phyloP scores from a whole-genome alignment of 2,329 filamentous ascomycete species.

The Pyrenochaeta sp. region DNA sequence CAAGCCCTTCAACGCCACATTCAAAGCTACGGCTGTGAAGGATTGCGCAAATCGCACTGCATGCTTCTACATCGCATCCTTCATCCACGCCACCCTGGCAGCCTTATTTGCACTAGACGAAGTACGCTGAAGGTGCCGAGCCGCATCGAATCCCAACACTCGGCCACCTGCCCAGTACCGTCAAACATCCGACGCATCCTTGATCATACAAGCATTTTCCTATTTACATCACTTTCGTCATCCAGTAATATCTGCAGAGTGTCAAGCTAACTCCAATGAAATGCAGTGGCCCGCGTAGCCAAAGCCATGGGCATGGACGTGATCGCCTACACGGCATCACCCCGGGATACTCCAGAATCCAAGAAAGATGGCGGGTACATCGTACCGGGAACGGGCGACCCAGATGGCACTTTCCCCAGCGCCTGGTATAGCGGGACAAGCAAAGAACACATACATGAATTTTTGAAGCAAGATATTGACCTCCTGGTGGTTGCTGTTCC shows the following conservation, averaged over 20 bases:
- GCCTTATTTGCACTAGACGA: not conserved
- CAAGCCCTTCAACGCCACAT: not conserved
- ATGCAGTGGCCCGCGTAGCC: slow-evolving; percentile 63
- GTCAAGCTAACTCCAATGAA: not conserved
- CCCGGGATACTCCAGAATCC: slow-evolving; percentile 72
- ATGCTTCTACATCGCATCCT: not conserved
- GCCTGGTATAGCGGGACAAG: slow-evolving; percentile 66
- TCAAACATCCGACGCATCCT: not conserved
- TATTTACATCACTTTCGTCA: not conserved
- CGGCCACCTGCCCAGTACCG: not conserved
- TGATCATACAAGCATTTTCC: not conserved
- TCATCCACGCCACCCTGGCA: not conserved
- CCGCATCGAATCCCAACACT: too few species aligned
- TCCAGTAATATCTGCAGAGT: slow-evolving; percentile 3
- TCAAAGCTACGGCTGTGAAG: not conserved
- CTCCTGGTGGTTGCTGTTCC: slow-evolving; percentile 66
- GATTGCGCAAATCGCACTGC: not conserved
- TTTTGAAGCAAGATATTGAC: slow-evolving; percentile 65
- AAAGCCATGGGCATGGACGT: slow-evolving; percentile 75
- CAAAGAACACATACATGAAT: slow-evolving; percentile 61
- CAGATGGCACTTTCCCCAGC: slow-evolving; percentile 62
- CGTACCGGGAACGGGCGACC: slow-evolving; percentile 71
- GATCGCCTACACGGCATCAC: slow-evolving; percentile 76
- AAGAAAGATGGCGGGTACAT: slow-evolving; percentile 71
- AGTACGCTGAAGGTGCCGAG: not conserved